These are phyloP conservation scores for Antarctomyces pellizariae DNA, from an alignment of 495 filamentous ascomycete genomes.

Conservation along the genomic window DNA sequence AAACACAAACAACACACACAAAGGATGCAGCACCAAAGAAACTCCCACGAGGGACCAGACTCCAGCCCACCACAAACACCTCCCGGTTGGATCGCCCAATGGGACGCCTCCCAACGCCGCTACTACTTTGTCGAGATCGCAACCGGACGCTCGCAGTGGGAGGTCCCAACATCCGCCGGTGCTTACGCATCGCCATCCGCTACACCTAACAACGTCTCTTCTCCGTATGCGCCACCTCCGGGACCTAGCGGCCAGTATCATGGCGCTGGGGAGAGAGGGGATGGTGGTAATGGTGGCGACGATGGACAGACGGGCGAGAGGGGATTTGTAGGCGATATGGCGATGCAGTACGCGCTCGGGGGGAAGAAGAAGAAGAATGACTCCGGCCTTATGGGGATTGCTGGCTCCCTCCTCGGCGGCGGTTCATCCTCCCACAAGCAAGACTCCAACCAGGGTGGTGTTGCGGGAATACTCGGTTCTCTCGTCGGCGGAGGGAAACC, in stretches of 20 bases:
- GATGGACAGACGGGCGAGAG: too few species aligned
- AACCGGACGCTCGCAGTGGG: slow-evolving; percentile 58
- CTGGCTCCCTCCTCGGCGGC: slow-evolving; percentile 8
- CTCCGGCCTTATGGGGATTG: slow-evolving; percentile 4
- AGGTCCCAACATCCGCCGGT: slow-evolving; percentile 45
- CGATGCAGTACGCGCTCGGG: slow-evolving; percentile 9
- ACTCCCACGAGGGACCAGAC: too few species aligned
- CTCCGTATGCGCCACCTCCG: slow-evolving; percentile 1
- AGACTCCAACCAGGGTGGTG: not conserved
- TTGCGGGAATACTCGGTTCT: not conserved
- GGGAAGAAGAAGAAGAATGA: slow-evolving; percentile 6
- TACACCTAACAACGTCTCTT: slow-evolving; percentile 7
- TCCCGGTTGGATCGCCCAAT: slow-evolving; percentile 73
- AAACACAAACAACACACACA: too few species aligned
- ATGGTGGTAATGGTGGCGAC: too few species aligned
- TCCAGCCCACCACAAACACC: too few species aligned
- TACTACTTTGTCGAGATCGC: slow-evolving; percentile 66
- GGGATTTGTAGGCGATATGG: slow-evolving; percentile 2
- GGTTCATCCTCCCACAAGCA: slow-evolving; percentile 3
- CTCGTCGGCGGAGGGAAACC: not conserved
- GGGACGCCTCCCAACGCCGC: slow-evolving; percentile 46
- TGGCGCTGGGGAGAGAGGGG: too few species aligned
- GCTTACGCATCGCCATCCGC: slow-evolving; percentile 7
- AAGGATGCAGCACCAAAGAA: too few species aligned
- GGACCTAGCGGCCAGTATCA: too few species aligned